Evolutionary conservation across 305 asterid genomes (phyloP), one percentile per base, ranked within the genome.

Genomic region (Plantago lanceolata): DNA sequence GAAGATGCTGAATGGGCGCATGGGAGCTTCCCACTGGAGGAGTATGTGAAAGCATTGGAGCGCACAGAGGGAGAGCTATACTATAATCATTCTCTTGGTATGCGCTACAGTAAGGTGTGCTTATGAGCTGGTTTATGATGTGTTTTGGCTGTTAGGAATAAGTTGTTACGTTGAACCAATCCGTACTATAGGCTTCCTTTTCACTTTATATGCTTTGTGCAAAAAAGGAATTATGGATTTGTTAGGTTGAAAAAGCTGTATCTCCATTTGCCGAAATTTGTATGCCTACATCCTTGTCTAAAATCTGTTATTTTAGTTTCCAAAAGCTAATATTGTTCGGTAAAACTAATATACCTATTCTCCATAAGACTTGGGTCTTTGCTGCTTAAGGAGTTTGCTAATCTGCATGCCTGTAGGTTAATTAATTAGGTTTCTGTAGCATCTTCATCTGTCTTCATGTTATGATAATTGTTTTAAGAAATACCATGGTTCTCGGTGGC

Each of bases 61-160:
- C 91, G 96, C 61, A 72, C 98, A 4, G 77, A 83, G 20, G 96
- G 82, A 68, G 98, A 93, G 71, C 87, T 93, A 37, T 81, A 83
- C 75, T 93, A 89, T 67, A 83, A 89, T 75, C 98, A 87, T 62
- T 83, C 95, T 72, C 92, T 85, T 57, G 96, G 97, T 76, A 85
- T 87, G 90, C 79, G 85, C 76, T 93, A 84, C 68, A 93, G 85
- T 75, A 93, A 93, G 98, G 98, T 89, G 74, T 61, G 79, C 55
- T 51, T 66, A 74, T 76, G 51, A 58, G 59, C 75, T 67, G 69
- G 57, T 78, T 69, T 26, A 15, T 33, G 40, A 66, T 29, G 69
- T 76, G 52, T 65, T 64, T 61, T 52, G 12, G 1, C 16, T 12
- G 43, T 15, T 15, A 55, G n/a, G 28, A 68, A 24, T 64, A 43